Evolutionary conservation across 75 land plant genomes (phyloP).

Genomic region (Pinus albicaulis): DNA sequence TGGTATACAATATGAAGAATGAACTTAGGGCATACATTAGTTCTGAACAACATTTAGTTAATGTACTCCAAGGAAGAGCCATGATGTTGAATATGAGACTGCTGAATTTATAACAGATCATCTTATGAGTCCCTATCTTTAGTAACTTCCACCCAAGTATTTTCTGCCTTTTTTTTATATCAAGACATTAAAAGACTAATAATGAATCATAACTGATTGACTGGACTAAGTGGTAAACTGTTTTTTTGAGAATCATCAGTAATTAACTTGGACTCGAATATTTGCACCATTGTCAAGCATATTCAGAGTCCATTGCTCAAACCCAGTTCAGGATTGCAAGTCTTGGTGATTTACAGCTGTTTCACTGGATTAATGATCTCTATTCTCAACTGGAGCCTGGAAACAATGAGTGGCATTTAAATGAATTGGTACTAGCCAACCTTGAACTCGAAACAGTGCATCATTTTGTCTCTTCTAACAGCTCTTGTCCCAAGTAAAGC

Average conservation of each 20-base stretch:
- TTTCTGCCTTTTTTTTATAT: conserved; percentile 19
- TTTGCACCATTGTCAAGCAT: background rate
- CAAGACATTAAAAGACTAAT: conserved; percentile 26
- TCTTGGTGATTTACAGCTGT: background rate
- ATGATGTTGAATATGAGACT: no score
- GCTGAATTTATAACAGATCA: no score
- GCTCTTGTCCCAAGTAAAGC: background rate
- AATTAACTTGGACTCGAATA: background rate
- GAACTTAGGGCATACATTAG: no score
- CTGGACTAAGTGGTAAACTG: background rate
- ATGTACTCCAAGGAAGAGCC: no score
- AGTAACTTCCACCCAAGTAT: conserved; percentile 26
- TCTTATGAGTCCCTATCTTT: background rate
- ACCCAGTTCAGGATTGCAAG: background rate
- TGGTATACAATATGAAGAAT: no score
- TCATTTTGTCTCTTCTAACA: background rate
- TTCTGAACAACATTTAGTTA: no score
- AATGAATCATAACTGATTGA: conserved; percentile 4
- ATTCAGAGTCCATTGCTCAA: background rate
- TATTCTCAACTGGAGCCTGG: background rate
- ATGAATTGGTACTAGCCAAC: background rate
- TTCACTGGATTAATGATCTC: background rate
- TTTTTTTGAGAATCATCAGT: conserved; percentile 1
- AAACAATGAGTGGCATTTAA: conserved; percentile 1
- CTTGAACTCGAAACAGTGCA: background rate